Conservation (phyloP, 345 rosid species). For the Gossypium anomalum region DNA sequence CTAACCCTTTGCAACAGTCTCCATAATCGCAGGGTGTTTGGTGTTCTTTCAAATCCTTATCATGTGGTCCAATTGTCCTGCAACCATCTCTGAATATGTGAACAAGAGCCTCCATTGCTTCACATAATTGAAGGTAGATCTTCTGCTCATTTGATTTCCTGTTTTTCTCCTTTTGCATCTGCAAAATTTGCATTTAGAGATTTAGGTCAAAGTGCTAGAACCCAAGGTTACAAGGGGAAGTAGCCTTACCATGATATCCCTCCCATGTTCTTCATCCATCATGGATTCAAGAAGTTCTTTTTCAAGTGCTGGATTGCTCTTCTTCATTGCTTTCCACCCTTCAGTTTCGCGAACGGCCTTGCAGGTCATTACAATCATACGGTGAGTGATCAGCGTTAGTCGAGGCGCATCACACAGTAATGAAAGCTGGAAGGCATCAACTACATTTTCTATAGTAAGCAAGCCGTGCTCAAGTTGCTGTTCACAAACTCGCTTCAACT, state of each 20-base stretch:
- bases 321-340: conserved; percentile 81
- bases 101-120: conserved; percentile 93
- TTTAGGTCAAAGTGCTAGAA: conserved; percentile 1
- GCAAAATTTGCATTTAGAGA: conserved; percentile 19
- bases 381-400: conserved; percentile 61
- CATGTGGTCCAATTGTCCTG: conserved; percentile 89
- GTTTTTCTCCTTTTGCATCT: conserved; percentile 50
- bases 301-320: conserved; percentile 76
- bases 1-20: conserved; percentile 72
- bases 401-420: conserved; percentile 77
- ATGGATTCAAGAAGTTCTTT: conserved; percentile 56
- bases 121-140: conserved; percentile 66
- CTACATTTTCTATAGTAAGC: conserved; percentile 64
- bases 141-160: conserved; percentile 49
- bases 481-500: conserved; percentile 59
- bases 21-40: conserved; percentile 52
- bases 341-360: conserved; percentile 43
- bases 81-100: conserved; percentile 94
- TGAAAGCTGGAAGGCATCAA: conserved; percentile 79
- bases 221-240: background rate
- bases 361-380: conserved; percentile 57
- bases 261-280: conserved; percentile 52
- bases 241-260: background rate
- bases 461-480: conserved; percentile 57
- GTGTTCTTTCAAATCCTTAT: conserved; percentile 52